Evolutionary conservation across 345 rosid species (phyloP), one percentile per base, ranked within the genome.

Genomic region (Eucalyptus fibrosa): DNA sequence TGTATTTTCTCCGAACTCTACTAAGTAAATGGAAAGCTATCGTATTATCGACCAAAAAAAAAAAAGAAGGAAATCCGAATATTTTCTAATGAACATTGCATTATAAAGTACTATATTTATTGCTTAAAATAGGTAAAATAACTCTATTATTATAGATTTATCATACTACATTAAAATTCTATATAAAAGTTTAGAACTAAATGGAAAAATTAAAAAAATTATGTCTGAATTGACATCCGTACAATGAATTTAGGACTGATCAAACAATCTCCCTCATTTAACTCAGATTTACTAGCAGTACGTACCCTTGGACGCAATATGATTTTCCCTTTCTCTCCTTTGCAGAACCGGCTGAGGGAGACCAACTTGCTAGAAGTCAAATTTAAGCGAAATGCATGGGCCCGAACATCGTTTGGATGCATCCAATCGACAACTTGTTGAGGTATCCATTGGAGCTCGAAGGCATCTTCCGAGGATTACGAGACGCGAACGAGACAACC

Each of bases 201-300:
- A 60, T 28, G 4, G 32, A 0, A 13, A 28, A 60, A 60, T 60
- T 13, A 0, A 28, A 60, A 12, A 13, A 3, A 28, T 60, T 12
- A 0, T 2, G 0, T 26, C 3, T 60, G 16, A 60, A 60, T 0
- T 12, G 7, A 0, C 69, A 28, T 30, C 2, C 3, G 4, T 30
- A 60, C 0, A 26, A 60, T 60, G n/a, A 26, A 13, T 59, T 2
- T 3, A 59, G 6, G 65, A 28, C 4, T 60, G 16, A 13, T 28
- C 4, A 30, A 1, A 60, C 15, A 28, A 11, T 60, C 15, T 28
- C 17, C 69, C 32, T 30, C 69, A 28, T 60, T 28, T 30, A 60
- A 28, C 32, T 60, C n/a, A 60, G 69, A 60, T 13, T 13, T 30
- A 30, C 69, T 28, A 30, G 32, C 34, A 28, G 16, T 60, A 60